Conservation (phyloP, 1,284 basidiomycete species). For the Malassezia equina region DNA sequence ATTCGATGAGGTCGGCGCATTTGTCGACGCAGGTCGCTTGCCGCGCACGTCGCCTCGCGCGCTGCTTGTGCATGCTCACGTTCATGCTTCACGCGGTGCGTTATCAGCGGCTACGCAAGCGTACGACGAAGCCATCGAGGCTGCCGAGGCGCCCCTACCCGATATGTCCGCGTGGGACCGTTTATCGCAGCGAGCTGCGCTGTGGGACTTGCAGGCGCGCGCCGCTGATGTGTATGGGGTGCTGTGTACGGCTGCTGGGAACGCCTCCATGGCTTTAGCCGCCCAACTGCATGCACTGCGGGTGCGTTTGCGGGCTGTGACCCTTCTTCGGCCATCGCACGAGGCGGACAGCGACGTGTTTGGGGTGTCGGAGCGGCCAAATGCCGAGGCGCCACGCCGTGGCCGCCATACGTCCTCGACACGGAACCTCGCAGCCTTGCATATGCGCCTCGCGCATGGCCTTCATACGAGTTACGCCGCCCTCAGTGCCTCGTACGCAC, state of each 20-base stretch:
- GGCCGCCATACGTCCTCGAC: background rate
- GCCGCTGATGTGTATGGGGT: conserved; percentile 2
- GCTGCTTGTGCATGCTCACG: background rate
- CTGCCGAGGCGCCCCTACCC: background rate
- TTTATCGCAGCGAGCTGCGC: background rate
- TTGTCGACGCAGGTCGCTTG: background rate
- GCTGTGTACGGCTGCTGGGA: background rate
- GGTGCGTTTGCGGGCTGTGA: background rate
- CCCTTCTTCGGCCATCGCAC: background rate
- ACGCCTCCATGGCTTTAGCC: background rate
- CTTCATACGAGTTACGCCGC: conserved; percentile 15
- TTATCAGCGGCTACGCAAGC: background rate
- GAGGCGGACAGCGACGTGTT: conserved; percentile 1
- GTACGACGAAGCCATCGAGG: conserved; percentile 1
- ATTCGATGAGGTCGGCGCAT: background rate
- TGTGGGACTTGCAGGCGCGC: conserved; percentile 2
- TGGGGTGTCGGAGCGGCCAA: background rate
- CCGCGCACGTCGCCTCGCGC: background rate
- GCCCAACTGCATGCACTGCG: conserved; percentile 8
- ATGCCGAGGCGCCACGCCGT: background rate
- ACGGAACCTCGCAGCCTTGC: background rate
- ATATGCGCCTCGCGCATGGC: conserved; percentile 1
- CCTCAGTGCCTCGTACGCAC: conserved; percentile 25
- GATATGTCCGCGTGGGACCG: background rate
- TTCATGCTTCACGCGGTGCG: background rate